Evolutionary conservation across 805 yeast genomes (phyloP).

Genomic region (Lachancea sp.): DNA sequence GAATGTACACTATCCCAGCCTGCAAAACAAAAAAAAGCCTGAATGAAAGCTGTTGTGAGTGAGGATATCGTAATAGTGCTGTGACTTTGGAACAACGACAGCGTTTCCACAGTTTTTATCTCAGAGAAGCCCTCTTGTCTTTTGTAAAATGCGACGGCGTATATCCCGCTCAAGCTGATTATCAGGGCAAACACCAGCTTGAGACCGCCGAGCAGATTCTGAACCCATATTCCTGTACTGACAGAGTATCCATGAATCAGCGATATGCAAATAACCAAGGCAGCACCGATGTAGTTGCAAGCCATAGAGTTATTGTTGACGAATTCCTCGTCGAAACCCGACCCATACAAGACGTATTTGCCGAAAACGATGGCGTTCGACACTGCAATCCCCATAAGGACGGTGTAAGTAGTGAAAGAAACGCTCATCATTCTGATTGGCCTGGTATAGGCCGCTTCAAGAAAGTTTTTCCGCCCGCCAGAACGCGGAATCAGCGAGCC

Average conservation of each 20-base stretch:
- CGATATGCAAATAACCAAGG: conserved; percentile 33
- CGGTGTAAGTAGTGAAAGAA: conserved; percentile 42
- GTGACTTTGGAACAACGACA: conserved; percentile 16
- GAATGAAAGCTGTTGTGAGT: conserved; percentile 49
- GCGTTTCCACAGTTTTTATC: conserved; percentile 27
- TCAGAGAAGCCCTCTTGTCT: conserved; percentile 7
- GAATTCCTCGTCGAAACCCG: conserved; percentile 36
- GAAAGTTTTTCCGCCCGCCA: conserved; percentile 70
- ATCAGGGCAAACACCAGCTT: conserved; percentile 49
- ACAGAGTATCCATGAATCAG: conserved; percentile 54
- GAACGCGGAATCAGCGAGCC: conserved; percentile 67
- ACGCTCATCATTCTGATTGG: conserved; percentile 54
- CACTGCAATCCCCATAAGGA: conserved; percentile 49
- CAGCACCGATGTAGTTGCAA: conserved; percentile 40
- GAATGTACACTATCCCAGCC: conserved; percentile 63
- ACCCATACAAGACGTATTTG: conserved; percentile 45
- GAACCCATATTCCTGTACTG: conserved; percentile 51
- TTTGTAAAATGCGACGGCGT: conserved; percentile 43
- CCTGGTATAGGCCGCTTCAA: conserved; percentile 57
- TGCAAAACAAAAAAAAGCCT: conserved; percentile 51
- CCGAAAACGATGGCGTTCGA: conserved; percentile 57
- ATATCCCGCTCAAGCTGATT: conserved; percentile 53
- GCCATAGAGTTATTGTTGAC: conserved; percentile 33
- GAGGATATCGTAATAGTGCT: conserved; percentile 37
- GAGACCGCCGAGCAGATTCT: conserved; percentile 56